Evolutionary conservation across 2,329 filamentous ascomycete genomes (phyloP), one percentile per base, ranked within the genome.

Genomic region (Colletotrichum chrysophilum): DNA sequence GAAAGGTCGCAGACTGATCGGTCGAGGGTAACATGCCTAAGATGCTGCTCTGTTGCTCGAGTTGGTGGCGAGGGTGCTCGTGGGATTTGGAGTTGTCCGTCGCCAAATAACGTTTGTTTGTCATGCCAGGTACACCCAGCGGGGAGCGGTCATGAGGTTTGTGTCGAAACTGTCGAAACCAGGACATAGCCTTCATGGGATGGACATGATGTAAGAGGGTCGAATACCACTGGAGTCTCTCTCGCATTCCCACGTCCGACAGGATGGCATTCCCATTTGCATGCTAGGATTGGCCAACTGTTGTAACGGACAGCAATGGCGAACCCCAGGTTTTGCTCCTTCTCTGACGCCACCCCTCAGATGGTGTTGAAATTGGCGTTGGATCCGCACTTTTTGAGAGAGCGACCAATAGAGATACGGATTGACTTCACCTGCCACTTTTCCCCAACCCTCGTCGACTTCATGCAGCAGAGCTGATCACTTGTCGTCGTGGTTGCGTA

Each of bases 41-140:
- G 16, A 21, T n/a, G 43, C 32, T 38, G 58, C 43, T 61, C 43
- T 43, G 62, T 38, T 72, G 69, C 73, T 66, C 52, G 32, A 43
- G 16, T 61, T 32, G 58, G 13, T 34, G 18, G 14, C 21, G 28
- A 24, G 48, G 32, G 32, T 34, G 24, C 28, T 34, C 10, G 14
- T 36, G 62, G 69, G 56, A 64, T 18, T 66, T 75, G 68, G 38
- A 66, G 56, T 67, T 43, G 62, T 75, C 73, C 64, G 64, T 72
- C 21, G 43, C 73, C 8, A 68, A 64, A 73, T 68, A 64, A 64
- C 56, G 21, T 75, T 75, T 75, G 56, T 32, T 2, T 73, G 55
- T 68, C 69, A 73, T 36, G 70, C 73, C 73, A 68, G 73, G 73
- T 36, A 67, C 56, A 64, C 73, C 73, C 64, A 26, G 73, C 55